Percentiles rank a stretch among this genome's conserved stretches.
Evolutionary conservation across 495 filamentous ascomycete species (phyloP).

Genomic region (Melanomma pulvis-pyrius): DNA sequence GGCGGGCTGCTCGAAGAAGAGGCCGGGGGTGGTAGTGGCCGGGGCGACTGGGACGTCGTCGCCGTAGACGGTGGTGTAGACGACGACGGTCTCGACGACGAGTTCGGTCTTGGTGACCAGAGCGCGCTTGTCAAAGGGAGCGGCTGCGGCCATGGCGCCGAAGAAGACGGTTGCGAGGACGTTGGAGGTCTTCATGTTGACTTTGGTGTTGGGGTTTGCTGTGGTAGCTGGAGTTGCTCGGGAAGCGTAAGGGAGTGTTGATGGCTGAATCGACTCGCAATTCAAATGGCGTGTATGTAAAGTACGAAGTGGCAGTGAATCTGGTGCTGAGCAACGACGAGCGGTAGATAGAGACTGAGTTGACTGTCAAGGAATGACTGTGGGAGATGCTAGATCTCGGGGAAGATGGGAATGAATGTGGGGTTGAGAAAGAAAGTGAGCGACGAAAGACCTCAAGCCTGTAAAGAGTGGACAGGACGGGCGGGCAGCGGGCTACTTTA

Average conservation of each 20-base stretch:
- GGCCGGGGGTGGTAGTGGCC: slow-evolving; percentile 5
- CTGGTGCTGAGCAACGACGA: background rate
- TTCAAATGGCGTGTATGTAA: slow-evolving; percentile 5
- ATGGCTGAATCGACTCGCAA: slow-evolving; percentile 32
- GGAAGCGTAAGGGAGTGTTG: slow-evolving; percentile 8
- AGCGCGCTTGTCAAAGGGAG: slow-evolving; percentile 28
- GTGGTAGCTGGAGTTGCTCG: slow-evolving; percentile 20
- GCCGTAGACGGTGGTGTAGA: slow-evolving; percentile 31
- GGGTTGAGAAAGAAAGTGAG: slow-evolving; percentile 18
- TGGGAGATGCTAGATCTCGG: slow-evolving; percentile 33
- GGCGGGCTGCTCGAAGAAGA: slow-evolving; percentile 29
- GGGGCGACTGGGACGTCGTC: slow-evolving; percentile 1
- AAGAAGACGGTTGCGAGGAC: slow-evolving; percentile 28
- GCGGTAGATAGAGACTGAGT: slow-evolving; percentile 2
- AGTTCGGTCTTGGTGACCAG: slow-evolving; percentile 27
- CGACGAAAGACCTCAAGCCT: slow-evolving; percentile 36
- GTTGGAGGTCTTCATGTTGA: slow-evolving; percentile 35
- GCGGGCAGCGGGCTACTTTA: slow-evolving; percentile 17
- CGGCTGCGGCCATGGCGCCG: slow-evolving; percentile 24
- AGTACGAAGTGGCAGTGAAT: background rate
- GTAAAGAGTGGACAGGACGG: slow-evolving; percentile 36
- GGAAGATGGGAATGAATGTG: slow-evolving; percentile 21
- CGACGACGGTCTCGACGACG: slow-evolving; percentile 26
- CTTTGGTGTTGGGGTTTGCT: slow-evolving; percentile 17
- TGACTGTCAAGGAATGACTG: slow-evolving; percentile 8